Evolutionary conservation across 805 yeast genomes (phyloP).

Genomic region (Saccharomycopsis sp.): DNA sequence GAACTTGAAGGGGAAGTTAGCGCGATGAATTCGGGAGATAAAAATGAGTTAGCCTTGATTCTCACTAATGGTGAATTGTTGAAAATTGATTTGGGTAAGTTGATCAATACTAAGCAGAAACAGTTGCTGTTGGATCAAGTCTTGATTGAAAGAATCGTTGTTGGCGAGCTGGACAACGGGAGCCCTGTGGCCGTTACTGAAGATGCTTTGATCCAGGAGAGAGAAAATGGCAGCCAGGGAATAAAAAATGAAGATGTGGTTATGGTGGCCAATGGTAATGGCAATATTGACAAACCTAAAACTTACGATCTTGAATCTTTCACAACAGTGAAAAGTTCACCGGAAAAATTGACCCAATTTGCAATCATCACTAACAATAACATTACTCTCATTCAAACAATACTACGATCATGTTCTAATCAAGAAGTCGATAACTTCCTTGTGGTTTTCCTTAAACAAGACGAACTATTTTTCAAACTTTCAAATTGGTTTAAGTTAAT

Average conservation of each 20-base stretch:
- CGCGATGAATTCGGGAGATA: background rate
- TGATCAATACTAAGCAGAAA: constrained; percentile 3
- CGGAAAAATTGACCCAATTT: constrained; percentile 7
- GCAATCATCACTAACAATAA: constrained; percentile 10
- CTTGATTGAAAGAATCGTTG: background rate
- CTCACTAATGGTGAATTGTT: background rate
- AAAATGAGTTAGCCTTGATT: background rate
- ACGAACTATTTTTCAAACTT: constrained; percentile 8
- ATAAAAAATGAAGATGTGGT: too few species aligned
- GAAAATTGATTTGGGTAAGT: constrained; percentile 2
- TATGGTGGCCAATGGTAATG: constrained; percentile 6
- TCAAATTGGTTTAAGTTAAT: constrained; percentile 20
- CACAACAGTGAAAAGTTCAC: background rate
- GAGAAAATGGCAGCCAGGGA: background rate
- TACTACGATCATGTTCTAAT: constrained; percentile 11
- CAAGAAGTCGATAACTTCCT: constrained; percentile 17
- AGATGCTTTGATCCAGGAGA: background rate
- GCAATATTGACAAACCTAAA: constrained; percentile 6
- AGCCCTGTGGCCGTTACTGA: background rate
- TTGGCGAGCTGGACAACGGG: background rate
- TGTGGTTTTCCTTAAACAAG: constrained; percentile 1
- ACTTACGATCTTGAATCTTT: constrained; percentile 4
- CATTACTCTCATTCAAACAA: constrained; percentile 10
- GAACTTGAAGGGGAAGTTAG: background rate
- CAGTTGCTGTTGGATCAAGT: too few species aligned